Conservation (phyloP, 2,329 filamentous ascomycete genomes). For the Atkinsonella hypoxylon region DNA sequence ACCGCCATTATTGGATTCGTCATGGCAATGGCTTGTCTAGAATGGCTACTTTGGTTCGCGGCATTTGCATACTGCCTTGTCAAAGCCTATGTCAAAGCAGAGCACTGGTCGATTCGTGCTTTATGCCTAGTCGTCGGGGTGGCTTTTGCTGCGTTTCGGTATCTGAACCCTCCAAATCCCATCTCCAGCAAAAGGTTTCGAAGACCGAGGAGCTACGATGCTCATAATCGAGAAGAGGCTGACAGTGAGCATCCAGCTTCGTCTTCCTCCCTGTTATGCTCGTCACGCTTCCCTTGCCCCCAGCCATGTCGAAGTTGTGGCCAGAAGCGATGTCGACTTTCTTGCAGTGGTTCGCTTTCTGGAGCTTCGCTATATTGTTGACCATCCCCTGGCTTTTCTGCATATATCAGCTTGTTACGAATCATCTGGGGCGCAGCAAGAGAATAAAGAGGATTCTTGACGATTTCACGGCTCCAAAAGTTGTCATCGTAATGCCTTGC, state of each 20-base stretch:
- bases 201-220: background rate
- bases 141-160: conserved; percentile 67
- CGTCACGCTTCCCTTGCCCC: conserved; percentile 76
- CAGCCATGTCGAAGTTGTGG: conserved; percentile 59
- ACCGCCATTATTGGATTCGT: conserved; percentile 68
- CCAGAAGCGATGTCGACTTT: conserved; percentile 54
- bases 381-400: conserved; percentile 89
- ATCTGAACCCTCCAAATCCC: conserved; percentile 16
- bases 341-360: conserved; percentile 93
- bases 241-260: conserved; percentile 34
- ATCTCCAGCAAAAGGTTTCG: background rate
- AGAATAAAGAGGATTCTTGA: conserved; percentile 76
- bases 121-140: conserved; percentile 66
- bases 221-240: background rate
- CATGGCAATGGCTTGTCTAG: conserved; percentile 73
- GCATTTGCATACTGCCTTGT: conserved; percentile 84
- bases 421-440: conserved; percentile 70
- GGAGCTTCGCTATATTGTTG: conserved; percentile 75
- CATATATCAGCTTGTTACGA: conserved; percentile 80
- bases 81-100: conserved; percentile 82
- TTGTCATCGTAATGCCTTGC: conserved; percentile 93
- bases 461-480: conserved; percentile 77
- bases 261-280: conserved; percentile 92
- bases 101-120: conserved; percentile 71
- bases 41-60: conserved; percentile 93